A percentile compares a stretch with the other conserved stretches of the same genome.
Conservation (phyloP, 2,329 filamentous ascomycete species). For the Alternaria triticimaculans region DNA sequence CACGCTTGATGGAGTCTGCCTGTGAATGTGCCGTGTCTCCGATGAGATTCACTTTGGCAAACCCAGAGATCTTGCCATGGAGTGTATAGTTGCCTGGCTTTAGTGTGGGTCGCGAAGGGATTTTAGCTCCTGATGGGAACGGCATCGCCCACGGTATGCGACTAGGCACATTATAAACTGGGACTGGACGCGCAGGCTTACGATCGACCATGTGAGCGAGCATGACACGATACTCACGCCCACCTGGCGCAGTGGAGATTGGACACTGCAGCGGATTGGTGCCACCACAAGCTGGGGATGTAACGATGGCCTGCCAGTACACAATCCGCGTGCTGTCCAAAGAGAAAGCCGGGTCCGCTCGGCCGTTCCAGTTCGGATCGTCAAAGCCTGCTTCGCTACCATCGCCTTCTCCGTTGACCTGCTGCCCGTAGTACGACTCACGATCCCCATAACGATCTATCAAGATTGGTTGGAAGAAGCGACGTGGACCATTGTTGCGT, state of each 20-base stretch:
- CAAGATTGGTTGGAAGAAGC: slow-evolving; percentile 57
- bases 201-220: slow-evolving; percentile 49
- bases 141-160: slow-evolving; percentile 46
- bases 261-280: slow-evolving; percentile 53
- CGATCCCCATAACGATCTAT: slow-evolving; percentile 56
- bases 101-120: not conserved
- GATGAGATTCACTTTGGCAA: slow-evolving; percentile 23
- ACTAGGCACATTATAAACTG: slow-evolving; percentile 37
- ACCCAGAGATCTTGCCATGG: slow-evolving; percentile 14
- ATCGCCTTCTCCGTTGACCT: slow-evolving; percentile 45
- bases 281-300: slow-evolving; percentile 54
- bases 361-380: slow-evolving; percentile 58
- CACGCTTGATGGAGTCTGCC: slow-evolving; percentile 22
- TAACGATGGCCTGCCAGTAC: slow-evolving; percentile 52
- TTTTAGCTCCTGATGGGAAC: slow-evolving; percentile 30
- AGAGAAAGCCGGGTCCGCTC: slow-evolving; percentile 54
- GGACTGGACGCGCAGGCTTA: slow-evolving; percentile 24
- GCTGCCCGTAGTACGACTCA: slow-evolving; percentile 54
- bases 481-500: slow-evolving; percentile 55
- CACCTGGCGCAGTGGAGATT: slow-evolving; percentile 49
- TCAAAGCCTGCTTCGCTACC: slow-evolving; percentile 33
- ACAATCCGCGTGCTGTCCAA: slow-evolving; percentile 53
- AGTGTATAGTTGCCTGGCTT: slow-evolving; percentile 19
- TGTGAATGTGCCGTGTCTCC: not conserved
- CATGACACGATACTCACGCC: slow-evolving; percentile 52